phyloP scores from a whole-genome alignment of 208 protist species.

The Crithidia expoeki region DNA sequence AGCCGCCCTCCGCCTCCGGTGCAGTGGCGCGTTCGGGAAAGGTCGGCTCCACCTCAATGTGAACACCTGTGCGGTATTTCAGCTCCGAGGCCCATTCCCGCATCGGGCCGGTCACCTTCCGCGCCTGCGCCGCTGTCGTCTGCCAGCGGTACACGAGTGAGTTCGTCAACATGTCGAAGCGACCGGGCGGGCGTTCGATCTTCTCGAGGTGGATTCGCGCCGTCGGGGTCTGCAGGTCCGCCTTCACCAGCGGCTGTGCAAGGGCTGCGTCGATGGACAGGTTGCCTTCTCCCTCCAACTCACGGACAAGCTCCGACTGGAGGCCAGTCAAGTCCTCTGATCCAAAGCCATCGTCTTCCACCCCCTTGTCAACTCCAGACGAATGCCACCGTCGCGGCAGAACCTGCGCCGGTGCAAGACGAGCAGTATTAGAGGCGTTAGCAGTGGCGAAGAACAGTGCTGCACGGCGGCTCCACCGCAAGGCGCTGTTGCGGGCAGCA shows the following conservation, averaged over 20 bases:
- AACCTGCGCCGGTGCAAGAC: neutral
- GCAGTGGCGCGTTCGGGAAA: slow-evolving; percentile 54
- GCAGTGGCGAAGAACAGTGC: neutral
- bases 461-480: neutral
- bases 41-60: slow-evolving; percentile 86
- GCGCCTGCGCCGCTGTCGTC: slow-evolving; percentile 76
- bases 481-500: neutral
- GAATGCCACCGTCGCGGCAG: slow-evolving; percentile 26
- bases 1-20: slow-evolving; percentile 45
- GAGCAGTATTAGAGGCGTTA: neutral
- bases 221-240: slow-evolving; percentile 29
- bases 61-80: slow-evolving; percentile 90
- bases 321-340: slow-evolving; percentile 57
- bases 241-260: slow-evolving; percentile 31
- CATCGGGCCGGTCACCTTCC: slow-evolving; percentile 88
- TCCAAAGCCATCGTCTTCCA: neutral
- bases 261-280: slow-evolving; percentile 29
- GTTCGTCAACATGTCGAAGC: slow-evolving; percentile 90
- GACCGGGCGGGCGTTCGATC: slow-evolving; percentile 68
- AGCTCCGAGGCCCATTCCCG: slow-evolving; percentile 90
- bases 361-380: neutral
- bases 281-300: slow-evolving; percentile 56
- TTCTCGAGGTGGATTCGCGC: slow-evolving; percentile 61
- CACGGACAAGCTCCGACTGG: slow-evolving; percentile 64
- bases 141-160: slow-evolving; percentile 88